phyloP scores from a whole-genome alignment of 2,329 filamentous ascomycete species.

The Pseudogymnoascus sp. region DNA sequence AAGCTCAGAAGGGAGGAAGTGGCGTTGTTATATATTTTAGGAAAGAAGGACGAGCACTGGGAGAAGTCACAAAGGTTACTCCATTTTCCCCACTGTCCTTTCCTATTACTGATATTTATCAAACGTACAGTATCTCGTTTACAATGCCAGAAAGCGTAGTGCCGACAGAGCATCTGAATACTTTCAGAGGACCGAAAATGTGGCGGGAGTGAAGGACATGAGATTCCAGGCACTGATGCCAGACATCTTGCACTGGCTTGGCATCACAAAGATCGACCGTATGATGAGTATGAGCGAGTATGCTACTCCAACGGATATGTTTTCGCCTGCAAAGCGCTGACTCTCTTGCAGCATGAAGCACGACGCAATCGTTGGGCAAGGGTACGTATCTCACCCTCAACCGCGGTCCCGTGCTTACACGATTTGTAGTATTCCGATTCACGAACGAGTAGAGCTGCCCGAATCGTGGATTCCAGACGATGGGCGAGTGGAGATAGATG shows the following conservation, averaged over 20 bases:
- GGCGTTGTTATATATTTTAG: slow-evolving; percentile 98
- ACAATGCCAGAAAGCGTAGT: slow-evolving; percentile 75
- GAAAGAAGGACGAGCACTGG: slow-evolving; percentile 89
- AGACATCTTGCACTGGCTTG: slow-evolving; percentile 94
- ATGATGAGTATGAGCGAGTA: slow-evolving; percentile 96
- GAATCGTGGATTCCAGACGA: slow-evolving; percentile 91
- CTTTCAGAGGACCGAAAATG: slow-evolving; percentile 96
- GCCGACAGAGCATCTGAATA: slow-evolving; percentile 81
- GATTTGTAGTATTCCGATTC: slow-evolving; percentile 64
- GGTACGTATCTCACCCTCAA: slow-evolving; percentile 35
- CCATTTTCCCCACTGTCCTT: background rate
- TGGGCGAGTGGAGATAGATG: slow-evolving; percentile 96
- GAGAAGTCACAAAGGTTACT: slow-evolving; percentile 84
- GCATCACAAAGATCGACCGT: slow-evolving; percentile 95
- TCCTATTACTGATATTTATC: slow-evolving; percentile 17
- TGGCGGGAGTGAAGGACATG: slow-evolving; percentile 95
- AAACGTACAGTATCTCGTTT: slow-evolving; percentile 41
- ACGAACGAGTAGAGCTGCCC: slow-evolving; percentile 84
- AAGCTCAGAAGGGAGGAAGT: slow-evolving; percentile 87
- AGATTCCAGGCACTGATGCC: slow-evolving; percentile 98
- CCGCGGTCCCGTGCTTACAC: background rate
- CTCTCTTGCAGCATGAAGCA: slow-evolving; percentile 66
- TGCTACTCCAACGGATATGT: slow-evolving; percentile 13
- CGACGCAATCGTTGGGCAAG: slow-evolving; percentile 78
- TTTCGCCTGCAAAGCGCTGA: background rate